Conservation (phyloP, 108 stramenopile genomes). For the Pseudonitzschia multistriata region DNA sequence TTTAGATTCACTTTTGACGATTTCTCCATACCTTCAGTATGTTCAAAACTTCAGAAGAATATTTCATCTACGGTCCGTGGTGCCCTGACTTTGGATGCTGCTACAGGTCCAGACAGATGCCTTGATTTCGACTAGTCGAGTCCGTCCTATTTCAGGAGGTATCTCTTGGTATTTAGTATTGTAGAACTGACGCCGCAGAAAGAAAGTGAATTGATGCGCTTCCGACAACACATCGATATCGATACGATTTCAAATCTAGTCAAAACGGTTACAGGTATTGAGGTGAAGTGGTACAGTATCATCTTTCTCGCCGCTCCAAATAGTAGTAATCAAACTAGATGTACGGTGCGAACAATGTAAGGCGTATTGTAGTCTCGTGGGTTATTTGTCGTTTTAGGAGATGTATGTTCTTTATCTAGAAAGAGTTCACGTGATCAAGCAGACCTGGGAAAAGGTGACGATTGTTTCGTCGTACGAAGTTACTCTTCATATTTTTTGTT, state of each 20-base stretch:
- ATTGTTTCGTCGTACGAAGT: too few relatives aligned
- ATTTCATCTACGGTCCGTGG: too few relatives aligned
- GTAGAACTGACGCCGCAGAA: not conserved
- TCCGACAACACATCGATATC: not conserved
- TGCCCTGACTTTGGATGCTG: too few relatives aligned
- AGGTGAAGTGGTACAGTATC: too few relatives aligned
- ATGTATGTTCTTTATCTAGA: not conserved
- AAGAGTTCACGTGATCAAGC: not conserved
- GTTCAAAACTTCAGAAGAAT: too few relatives aligned
- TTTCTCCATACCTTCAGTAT: not conserved
- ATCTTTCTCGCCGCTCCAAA: not conserved
- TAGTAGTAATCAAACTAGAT: not conserved
- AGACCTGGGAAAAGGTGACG: not conserved
- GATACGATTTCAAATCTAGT: not conserved
- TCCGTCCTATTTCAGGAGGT: too few relatives aligned
- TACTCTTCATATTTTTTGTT: too few relatives aligned
- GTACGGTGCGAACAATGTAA: not conserved
- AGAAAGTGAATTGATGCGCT: not conserved
- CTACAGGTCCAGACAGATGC: too few relatives aligned
- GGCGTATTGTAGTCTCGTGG: not conserved
- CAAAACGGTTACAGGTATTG: not conserved
- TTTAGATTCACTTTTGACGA: not conserved
- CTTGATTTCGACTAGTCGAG: too few relatives aligned
- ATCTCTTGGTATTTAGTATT: too few relatives aligned
- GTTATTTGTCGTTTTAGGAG: not conserved